Evolutionary conservation across 768 basidiomycete species (phyloP), one percentile per base, ranked within the genome.

Genomic region (Kwoniella sp.): DNA sequence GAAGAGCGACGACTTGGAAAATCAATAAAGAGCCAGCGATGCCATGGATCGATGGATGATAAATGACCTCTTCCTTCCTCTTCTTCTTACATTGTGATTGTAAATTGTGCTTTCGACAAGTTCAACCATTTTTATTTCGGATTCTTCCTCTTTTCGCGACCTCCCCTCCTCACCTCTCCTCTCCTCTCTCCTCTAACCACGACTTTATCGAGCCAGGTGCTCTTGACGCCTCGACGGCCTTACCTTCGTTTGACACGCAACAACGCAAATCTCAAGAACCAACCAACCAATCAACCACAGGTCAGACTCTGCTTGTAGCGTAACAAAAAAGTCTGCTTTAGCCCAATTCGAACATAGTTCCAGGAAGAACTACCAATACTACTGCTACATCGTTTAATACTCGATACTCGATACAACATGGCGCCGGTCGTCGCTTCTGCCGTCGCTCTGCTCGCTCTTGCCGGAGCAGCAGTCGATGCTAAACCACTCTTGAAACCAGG

Each of bases 201-300:
- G 29, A 55, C 56, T 49, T 47, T 60, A 44, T 44, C 55, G 74
- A 76, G 74, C 74, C 74, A 58, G 74, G 74, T 63, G 74, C 74
- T 76, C 74, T 56, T 21, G 4, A 64, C 61, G 74, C 74, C 74
- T 76, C 65, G 70, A 74, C 70, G 73, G 73, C 73, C 29, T 60
- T 64, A 74, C 70, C 56, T 67, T 70, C 73, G 40, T 70, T 72
- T 66, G 19, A 44, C n/a, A 40, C 44, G 19, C 36, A 58, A 58
- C 29, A 29, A 27, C 49, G 48, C 44, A 47, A n/a, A 47, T 46
- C 56, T 47, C 48, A 58, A 44, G 17, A 19, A 44, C 17, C 40
- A 44, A 19, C n/a, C n/a, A 25, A 26, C 13, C 55, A 40, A 1
- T 29, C 37, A 46, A 8, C 37, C 40, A 13, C 25, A 25, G 29